A percentile compares a stretch with the other conserved stretches of the same genome.
phyloP scores from a whole-genome alignment of 495 filamentous ascomycete species.

The Annulohypoxylon stygium region DNA sequence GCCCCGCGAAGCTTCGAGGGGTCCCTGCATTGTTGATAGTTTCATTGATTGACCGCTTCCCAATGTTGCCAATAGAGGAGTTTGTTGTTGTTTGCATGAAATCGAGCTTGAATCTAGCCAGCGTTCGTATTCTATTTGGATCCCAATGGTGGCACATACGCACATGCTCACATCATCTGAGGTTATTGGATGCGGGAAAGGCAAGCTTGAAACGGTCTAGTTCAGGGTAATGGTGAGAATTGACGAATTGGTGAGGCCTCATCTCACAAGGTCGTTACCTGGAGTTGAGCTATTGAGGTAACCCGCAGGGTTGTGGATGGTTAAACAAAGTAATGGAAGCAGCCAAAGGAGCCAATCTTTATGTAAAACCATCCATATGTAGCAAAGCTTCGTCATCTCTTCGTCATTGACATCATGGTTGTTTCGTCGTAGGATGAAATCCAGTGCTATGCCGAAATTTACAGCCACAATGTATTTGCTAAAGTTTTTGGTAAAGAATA shows the following conservation, averaged over 20 bases:
- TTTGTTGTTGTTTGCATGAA: slow-evolving; percentile 7
- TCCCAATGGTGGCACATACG: slow-evolving; percentile 7
- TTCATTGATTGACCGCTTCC: slow-evolving; percentile 11
- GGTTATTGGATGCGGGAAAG: slow-evolving; percentile 29
- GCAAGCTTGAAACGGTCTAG: slow-evolving; percentile 15
- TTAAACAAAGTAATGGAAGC: not conserved
- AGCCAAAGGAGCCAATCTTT: not conserved
- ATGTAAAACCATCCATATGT: not conserved
- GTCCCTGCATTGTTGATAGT: not conserved
- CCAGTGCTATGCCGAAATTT: not conserved
- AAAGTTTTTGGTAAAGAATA: slow-evolving; percentile 4
- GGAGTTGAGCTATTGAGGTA: slow-evolving; percentile 1
- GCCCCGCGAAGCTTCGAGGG: not conserved
- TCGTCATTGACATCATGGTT: slow-evolving; percentile 35
- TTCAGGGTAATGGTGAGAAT: not conserved
- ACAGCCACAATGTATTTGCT: not conserved
- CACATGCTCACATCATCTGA: slow-evolving; percentile 33
- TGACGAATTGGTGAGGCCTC: not conserved
- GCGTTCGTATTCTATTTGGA: not conserved
- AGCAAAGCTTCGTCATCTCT: slow-evolving; percentile 31
- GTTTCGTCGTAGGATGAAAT: slow-evolving; percentile 25
- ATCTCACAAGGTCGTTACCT: slow-evolving; percentile 23
- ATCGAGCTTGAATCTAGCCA: slow-evolving; percentile 9
- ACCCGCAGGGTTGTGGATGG: slow-evolving; percentile 5
- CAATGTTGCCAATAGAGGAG: not conserved